A percentile compares a stretch with the other conserved stretches of the same genome.
phyloP scores from a whole-genome alignment of 805 yeast genomes.

The Kodamaea nitidulidarum region DNA sequence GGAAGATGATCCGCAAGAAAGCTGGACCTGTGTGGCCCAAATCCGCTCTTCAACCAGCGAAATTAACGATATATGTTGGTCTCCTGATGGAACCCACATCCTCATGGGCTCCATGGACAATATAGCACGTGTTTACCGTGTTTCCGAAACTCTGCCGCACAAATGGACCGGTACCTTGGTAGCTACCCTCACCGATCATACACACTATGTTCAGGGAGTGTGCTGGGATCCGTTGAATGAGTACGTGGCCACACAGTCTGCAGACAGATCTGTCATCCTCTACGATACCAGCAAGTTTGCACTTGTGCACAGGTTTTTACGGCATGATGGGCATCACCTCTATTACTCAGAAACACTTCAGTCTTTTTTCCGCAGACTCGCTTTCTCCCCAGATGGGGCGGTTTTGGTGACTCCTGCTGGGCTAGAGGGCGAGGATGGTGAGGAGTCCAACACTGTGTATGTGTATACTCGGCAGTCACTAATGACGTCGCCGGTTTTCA shows the following conservation, averaged over 20 bases:
- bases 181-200: constrained; percentile 64
- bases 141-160: not conserved
- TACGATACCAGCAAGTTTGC: constrained; percentile 27
- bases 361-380: constrained; percentile 81
- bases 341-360: constrained; percentile 86
- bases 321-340: constrained; percentile 23
- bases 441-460: constrained; percentile 69
- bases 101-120: constrained; percentile 94
- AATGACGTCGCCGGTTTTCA: constrained; percentile 66
- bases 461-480: constrained; percentile 72
- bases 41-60: constrained; percentile 65
- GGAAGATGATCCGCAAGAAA: constrained; percentile 44
- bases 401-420: constrained; percentile 57
- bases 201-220: constrained; percentile 92
- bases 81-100: constrained; percentile 72
- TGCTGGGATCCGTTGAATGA: constrained; percentile 88
- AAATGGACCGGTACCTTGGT: constrained; percentile 20
- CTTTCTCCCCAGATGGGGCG: constrained; percentile 88
- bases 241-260: constrained; percentile 80
- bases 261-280: constrained; percentile 80
- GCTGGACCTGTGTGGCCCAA: constrained; percentile 65
- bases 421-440: constrained; percentile 22
- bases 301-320: constrained; percentile 13
- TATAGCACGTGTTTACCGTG: constrained; percentile 61
- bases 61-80: constrained; percentile 90